phyloP scores from a whole-genome alignment of 345 rosid species.

The Eucalyptus erythrocorys region DNA sequence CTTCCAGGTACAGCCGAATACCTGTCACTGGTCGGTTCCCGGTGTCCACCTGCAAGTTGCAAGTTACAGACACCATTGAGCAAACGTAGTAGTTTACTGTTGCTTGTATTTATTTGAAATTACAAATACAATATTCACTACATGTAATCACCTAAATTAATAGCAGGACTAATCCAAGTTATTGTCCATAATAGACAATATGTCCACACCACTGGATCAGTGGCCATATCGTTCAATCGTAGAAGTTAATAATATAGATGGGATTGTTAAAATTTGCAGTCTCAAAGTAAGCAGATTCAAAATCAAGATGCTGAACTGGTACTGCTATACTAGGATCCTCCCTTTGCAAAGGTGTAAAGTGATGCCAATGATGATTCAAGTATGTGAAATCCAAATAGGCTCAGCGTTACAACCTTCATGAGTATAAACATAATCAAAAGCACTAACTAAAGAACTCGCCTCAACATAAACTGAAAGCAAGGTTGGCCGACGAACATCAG shows the following conservation, averaged over 20 bases:
- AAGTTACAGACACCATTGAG: background rate
- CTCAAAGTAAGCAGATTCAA: background rate
- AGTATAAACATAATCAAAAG: background rate
- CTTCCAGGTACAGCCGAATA: slow-evolving; percentile 81
- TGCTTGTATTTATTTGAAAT: background rate
- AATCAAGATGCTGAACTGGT: background rate
- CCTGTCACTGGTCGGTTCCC: slow-evolving; percentile 84
- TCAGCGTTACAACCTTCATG: background rate
- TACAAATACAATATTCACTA: background rate
- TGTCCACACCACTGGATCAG: background rate
- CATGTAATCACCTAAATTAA: background rate
- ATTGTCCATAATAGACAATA: background rate
- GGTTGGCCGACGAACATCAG: background rate
- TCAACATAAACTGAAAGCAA: background rate
- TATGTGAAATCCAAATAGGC: background rate
- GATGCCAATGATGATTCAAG: background rate
- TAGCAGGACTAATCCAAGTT: background rate
- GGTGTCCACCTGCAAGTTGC: slow-evolving; percentile 51
- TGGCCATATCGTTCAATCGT: background rate
- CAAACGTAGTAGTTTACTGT: background rate
- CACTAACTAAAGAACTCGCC: background rate
- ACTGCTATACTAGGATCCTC: background rate
- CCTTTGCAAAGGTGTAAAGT: background rate
- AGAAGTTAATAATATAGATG: background rate
- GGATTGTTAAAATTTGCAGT: background rate